These are phyloP conservation scores for Stephanodiscus triporus DNA, from an alignment of 108 stramenopile genomes.

Conservation along the genomic window DNA sequence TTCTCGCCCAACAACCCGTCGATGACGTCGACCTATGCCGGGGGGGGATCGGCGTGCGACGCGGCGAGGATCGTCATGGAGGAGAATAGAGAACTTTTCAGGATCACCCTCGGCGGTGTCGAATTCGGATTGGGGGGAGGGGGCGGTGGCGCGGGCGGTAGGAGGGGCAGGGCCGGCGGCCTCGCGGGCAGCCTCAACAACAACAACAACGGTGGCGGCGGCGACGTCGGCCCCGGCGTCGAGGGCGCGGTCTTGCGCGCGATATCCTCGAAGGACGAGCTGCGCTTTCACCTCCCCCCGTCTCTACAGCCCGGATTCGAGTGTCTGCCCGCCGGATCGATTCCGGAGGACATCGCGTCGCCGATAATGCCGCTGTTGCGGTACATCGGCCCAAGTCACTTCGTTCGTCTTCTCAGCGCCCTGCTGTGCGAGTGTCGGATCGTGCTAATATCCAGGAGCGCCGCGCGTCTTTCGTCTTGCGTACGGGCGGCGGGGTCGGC, in stretches of 20 bases:
- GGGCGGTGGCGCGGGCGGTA: constrained; percentile 32
- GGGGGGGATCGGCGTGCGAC: constrained; percentile 29
- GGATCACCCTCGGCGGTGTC: constrained; percentile 26
- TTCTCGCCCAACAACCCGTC: constrained; percentile 1
- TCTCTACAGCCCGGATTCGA: constrained; percentile 51
- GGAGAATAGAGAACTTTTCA: constrained; percentile 42
- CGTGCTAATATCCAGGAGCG: constrained; percentile 64
- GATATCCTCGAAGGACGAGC: neutral
- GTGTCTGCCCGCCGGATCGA: constrained; percentile 22
- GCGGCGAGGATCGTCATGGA: constrained; percentile 38
- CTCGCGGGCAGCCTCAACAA: neutral
- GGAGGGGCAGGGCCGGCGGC: neutral
- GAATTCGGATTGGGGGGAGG: no score
- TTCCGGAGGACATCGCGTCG: constrained; percentile 44
- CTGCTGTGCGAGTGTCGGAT: constrained; percentile 81
- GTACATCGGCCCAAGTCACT: constrained; percentile 67
- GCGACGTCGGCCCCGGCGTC: neutral
- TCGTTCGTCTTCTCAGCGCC: constrained; percentile 72
- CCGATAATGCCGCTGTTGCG: constrained; percentile 82
- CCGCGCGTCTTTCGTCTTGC: constrained; percentile 75
- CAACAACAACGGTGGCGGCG: neutral
- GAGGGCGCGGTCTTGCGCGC: no score
- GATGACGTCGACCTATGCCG: neutral
- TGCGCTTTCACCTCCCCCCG: constrained; percentile 39
- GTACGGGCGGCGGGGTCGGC: constrained; percentile 68